These are phyloP conservation scores for Hypoxylon sp. DNA, from an alignment of 2,329 filamentous ascomycete species.

Conservation along the genomic window DNA sequence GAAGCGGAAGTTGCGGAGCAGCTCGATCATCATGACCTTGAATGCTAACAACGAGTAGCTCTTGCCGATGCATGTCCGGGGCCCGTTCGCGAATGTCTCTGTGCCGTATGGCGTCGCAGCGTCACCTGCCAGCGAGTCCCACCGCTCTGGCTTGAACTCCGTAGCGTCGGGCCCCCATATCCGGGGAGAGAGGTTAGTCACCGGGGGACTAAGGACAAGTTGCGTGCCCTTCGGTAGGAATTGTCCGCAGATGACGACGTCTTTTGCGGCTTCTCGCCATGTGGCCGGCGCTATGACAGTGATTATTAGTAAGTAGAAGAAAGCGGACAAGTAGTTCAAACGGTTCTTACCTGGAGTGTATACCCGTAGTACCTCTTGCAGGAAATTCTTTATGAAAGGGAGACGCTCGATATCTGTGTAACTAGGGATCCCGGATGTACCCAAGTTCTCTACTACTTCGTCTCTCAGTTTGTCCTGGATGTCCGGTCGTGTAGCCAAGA, in stretches of 20 bases:
- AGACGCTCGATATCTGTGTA: constrained; percentile 31
- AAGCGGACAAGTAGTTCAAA: not conserved
- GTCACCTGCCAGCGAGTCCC: constrained; percentile 27
- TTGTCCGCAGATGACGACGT: constrained; percentile 36
- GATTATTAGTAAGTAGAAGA: constrained; percentile 1
- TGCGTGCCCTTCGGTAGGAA: constrained; percentile 38
- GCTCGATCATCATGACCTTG: constrained; percentile 39
- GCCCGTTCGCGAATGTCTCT: constrained; percentile 37
- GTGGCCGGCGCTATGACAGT: constrained; percentile 30
- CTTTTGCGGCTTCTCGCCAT: constrained; percentile 33
- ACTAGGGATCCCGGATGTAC: constrained; percentile 19
- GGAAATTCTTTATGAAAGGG: constrained; percentile 33
- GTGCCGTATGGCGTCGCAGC: constrained; percentile 30
- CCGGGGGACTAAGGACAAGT: constrained; percentile 35
- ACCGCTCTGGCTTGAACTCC: constrained; percentile 35
- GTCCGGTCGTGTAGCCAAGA: constrained; percentile 32
- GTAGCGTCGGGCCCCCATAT: constrained; percentile 29
- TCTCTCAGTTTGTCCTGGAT: constrained; percentile 30
- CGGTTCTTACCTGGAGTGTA: constrained; percentile 33
- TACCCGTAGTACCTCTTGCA: constrained; percentile 30
- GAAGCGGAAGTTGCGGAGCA: constrained; percentile 34
- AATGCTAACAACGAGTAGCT: constrained; percentile 37
- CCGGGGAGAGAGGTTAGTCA: constrained; percentile 31
- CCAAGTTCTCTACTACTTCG: constrained; percentile 23
- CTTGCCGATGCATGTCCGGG: constrained; percentile 38